Conservation (phyloP, 202 grass and related monocot species). For the Musa balbisiana region DNA sequence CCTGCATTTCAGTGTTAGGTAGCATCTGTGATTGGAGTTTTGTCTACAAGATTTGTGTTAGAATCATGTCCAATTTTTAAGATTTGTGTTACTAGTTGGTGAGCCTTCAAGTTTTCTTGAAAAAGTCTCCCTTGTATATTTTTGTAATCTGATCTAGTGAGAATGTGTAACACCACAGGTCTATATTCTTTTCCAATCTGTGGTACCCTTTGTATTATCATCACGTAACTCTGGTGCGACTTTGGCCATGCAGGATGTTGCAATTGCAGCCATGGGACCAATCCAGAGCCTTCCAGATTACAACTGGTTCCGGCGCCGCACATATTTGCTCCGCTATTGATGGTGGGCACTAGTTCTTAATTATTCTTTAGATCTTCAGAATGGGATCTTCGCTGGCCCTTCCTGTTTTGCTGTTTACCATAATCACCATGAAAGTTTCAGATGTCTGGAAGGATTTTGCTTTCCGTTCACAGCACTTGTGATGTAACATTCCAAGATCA, state of each 20-base stretch:
- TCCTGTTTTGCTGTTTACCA: background rate
- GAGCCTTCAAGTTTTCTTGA: no score
- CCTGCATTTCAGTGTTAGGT: no score
- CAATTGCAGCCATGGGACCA: slow-evolving; percentile 84
- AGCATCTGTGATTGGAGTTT: no score
- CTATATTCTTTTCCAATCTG: no score
- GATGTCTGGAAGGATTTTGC: background rate
- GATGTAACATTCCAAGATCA: background rate
- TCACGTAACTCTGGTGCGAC: background rate
- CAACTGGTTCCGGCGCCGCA: slow-evolving; percentile 99
- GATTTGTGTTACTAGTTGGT: no score
- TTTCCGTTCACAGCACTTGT: background rate
- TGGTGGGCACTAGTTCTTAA: background rate
- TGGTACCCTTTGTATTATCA: no score
- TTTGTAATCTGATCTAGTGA: no score
- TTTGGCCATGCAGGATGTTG: slow-evolving; percentile 52
- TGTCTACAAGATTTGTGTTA: no score
- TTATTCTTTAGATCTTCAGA: background rate
- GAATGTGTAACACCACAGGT: no score
- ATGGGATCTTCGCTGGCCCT: background rate
- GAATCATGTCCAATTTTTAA: no score
- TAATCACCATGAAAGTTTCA: background rate
- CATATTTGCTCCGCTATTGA: slow-evolving; percentile 92
- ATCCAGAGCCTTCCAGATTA: slow-evolving; percentile 90
- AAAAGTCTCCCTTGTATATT: no score